Evolutionary conservation across 768 basidiomycete genomes (phyloP).

Genomic region (Epithele typhae): DNA sequence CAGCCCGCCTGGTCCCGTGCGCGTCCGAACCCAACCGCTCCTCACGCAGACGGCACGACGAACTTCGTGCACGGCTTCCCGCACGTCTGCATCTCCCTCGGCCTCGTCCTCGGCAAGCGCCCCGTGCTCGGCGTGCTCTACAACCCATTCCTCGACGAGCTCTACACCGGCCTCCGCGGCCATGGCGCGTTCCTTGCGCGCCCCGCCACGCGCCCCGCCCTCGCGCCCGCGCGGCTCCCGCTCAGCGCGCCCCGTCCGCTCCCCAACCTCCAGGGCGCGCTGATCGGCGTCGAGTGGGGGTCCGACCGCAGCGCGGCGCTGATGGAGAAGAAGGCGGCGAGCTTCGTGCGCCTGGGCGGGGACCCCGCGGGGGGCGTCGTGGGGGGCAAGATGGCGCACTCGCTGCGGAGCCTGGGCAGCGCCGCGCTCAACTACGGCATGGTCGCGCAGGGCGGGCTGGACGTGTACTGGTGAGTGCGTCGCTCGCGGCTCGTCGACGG

Average conservation of each 20-base stretch:
- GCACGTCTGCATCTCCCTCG: slow-evolving; percentile 87
- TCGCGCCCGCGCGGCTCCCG: slow-evolving; percentile 55
- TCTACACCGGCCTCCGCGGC: slow-evolving; percentile 78
- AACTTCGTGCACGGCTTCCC: slow-evolving; percentile 88
- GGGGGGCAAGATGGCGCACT: slow-evolving; percentile 82
- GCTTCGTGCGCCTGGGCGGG: slow-evolving; percentile 74
- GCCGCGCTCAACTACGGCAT: slow-evolving; percentile 79
- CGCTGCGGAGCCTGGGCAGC: slow-evolving; percentile 77
- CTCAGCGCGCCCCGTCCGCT: slow-evolving; percentile 69
- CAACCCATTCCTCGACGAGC: slow-evolving; percentile 86
- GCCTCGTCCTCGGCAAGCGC: slow-evolving; percentile 75
- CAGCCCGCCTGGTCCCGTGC: not conserved
- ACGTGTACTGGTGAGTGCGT: slow-evolving; percentile 73
- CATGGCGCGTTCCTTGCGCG: slow-evolving; percentile 61
- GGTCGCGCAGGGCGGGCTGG: slow-evolving; percentile 86
- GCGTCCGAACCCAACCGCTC: not conserved
- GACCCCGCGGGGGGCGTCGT: slow-evolving; percentile 55
- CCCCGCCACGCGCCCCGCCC: slow-evolving; percentile 3
- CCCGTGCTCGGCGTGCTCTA: slow-evolving; percentile 90
- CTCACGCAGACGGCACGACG: slow-evolving; percentile 70
- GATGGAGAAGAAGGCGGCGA: slow-evolving; percentile 55
- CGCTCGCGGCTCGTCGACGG: not conserved
- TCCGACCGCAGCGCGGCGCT: slow-evolving; percentile 59
- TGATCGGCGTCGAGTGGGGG: slow-evolving; percentile 84
- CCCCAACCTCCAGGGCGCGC: slow-evolving; percentile 67